These are phyloP conservation scores for Bondarzewia mesenterica DNA, from an alignment of 1,284 basidiomycete species.

Conservation along the genomic window DNA sequence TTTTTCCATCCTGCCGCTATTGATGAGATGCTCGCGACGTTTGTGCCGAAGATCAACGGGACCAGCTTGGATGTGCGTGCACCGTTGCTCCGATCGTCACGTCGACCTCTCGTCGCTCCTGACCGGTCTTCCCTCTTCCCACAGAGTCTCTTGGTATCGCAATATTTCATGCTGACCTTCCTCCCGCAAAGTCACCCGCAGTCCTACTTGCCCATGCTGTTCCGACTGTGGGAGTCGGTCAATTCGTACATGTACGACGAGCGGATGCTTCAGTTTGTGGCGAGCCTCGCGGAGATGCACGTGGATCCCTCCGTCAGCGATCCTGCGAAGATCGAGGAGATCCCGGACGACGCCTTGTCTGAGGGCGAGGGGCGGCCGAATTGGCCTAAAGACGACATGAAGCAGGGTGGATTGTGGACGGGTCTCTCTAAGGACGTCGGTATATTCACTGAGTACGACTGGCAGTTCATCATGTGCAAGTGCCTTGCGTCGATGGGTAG, in stretches of 20 bases:
- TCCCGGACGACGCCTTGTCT: constrained; percentile 66
- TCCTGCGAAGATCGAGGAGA: constrained; percentile 50
- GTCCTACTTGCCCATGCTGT: constrained; percentile 73
- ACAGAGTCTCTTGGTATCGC: constrained; percentile 68
- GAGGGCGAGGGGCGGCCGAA: constrained; percentile 55
- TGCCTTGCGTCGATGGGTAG: constrained; percentile 81
- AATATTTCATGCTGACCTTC: constrained; percentile 79
- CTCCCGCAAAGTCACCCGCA: constrained; percentile 74
- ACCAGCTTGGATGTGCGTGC: constrained; percentile 60
- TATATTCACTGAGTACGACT: constrained; percentile 84
- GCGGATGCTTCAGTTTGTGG: constrained; percentile 68
- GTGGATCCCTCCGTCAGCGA: constrained; percentile 67
- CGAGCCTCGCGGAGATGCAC: constrained; percentile 67
- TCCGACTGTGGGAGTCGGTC: constrained; percentile 76
- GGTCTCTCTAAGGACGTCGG: constrained; percentile 78
- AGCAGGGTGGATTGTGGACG: constrained; percentile 41
- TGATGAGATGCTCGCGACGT: constrained; percentile 82
- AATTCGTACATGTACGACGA: constrained; percentile 84
- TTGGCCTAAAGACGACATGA: constrained; percentile 41
- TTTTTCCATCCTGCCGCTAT: constrained; percentile 91
- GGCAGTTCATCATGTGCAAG: constrained; percentile 87
- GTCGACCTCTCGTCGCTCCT: constrained; percentile 1
- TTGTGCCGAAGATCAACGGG: constrained; percentile 73
- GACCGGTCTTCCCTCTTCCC: constrained; percentile 7
- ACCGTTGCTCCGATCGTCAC: constrained; percentile 1